These are phyloP conservation scores for Rugonectria rugulosa DNA, from an alignment of 2,329 filamentous ascomycete genomes.

Conservation along the genomic window DNA sequence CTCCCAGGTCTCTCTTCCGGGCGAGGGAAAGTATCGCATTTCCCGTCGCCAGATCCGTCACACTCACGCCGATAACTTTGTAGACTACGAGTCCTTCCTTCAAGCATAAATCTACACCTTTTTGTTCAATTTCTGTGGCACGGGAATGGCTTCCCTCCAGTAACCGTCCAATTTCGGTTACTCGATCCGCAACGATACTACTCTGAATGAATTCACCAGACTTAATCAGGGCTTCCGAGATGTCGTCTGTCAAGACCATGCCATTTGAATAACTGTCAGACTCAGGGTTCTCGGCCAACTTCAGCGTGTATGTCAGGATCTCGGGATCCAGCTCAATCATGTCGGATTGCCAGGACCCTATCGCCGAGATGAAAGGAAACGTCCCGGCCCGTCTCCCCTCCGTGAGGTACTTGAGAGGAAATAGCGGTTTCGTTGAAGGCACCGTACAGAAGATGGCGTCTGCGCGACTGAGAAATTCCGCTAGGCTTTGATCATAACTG, in stretches of 20 bases:
- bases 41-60: slow-evolving; percentile 45
- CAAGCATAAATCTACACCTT: slow-evolving; percentile 14
- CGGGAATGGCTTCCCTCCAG: not conserved
- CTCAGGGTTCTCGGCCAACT: slow-evolving; percentile 1
- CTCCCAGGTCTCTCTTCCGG: not conserved
- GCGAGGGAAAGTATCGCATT: not conserved
- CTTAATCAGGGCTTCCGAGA: slow-evolving; percentile 67
- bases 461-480: not conserved
- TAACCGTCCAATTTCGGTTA: slow-evolving; percentile 67
- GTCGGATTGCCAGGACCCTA: slow-evolving; percentile 64
- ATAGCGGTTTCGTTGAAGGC: slow-evolving; percentile 26
- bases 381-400: not conserved
- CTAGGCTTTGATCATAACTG: slow-evolving; percentile 10
- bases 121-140: slow-evolving; percentile 1
- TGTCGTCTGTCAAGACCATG: slow-evolving; percentile 58
- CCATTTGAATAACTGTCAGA: not conserved
- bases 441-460: slow-evolving; percentile 33
- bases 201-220: slow-evolving; percentile 74
- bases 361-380: slow-evolving; percentile 53
- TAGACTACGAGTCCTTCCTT: slow-evolving; percentile 40
- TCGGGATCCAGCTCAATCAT: slow-evolving; percentile 74
- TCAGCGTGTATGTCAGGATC: slow-evolving; percentile 50
- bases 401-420: slow-evolving; percentile 15
- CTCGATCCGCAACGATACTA: slow-evolving; percentile 60
- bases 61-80: slow-evolving; percentile 37